A percentile compares a stretch with the other conserved stretches of the same genome.
Conservation (phyloP, 768 basidiomycete species). For the button mushroom (Agaricus bisporus) region DNA sequence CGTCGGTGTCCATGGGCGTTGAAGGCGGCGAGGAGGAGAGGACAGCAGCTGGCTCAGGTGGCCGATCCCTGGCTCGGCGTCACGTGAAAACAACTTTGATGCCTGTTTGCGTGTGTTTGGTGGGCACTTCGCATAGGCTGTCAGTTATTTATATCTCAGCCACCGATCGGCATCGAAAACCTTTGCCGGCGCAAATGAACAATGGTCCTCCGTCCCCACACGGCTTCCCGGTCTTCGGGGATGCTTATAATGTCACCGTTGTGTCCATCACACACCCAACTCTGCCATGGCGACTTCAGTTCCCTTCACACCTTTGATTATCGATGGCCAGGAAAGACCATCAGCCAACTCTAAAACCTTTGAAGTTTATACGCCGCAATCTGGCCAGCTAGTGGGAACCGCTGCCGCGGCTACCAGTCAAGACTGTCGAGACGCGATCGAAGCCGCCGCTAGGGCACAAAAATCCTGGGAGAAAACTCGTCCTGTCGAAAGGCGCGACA, state of each 20-base stretch:
- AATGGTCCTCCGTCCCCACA: neutral
- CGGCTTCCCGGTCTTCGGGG: neutral
- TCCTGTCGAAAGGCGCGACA: slow-evolving; percentile 30
- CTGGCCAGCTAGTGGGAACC: slow-evolving; percentile 34
- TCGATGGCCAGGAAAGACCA: slow-evolving; percentile 31
- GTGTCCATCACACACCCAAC: neutral
- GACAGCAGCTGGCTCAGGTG: slow-evolving; percentile 19
- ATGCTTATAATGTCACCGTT: neutral
- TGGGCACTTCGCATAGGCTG: too few species aligned
- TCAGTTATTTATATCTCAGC: too few species aligned
- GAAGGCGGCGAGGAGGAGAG: slow-evolving; percentile 9
- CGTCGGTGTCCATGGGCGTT: slow-evolving; percentile 13
- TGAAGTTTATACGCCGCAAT: slow-evolving; percentile 38
- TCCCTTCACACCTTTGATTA: slow-evolving; percentile 31
- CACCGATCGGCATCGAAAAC: too few species aligned
- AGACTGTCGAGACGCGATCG: slow-evolving; percentile 40
- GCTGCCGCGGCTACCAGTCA: slow-evolving; percentile 39
- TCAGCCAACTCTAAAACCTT: slow-evolving; percentile 33
- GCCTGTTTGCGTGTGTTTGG: too few species aligned
- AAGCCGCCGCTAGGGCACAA: slow-evolving; percentile 40
- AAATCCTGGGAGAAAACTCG: slow-evolving; percentile 38
- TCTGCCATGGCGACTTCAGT: neutral
- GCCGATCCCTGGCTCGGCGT: slow-evolving; percentile 24
- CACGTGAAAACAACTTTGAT: slow-evolving; percentile 7
- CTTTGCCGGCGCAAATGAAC: too few species aligned